phyloP scores from a whole-genome alignment of 306 rosid genomes.

The Prunus armeniaca region DNA sequence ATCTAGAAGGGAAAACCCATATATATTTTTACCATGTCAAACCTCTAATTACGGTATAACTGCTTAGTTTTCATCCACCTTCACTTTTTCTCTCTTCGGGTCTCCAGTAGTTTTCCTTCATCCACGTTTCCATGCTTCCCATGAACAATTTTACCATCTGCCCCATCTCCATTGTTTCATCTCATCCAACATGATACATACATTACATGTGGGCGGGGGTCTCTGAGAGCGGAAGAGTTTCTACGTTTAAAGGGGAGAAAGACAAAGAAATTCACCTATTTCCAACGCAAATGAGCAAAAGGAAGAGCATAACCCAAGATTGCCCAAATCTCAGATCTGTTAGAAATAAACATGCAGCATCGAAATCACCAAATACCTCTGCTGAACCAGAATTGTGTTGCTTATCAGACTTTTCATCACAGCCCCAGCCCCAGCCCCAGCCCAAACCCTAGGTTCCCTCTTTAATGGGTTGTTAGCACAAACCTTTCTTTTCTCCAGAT shows the following conservation, averaged over 20 bases:
- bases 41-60: conserved; percentile 12
- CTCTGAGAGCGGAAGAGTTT: conserved; percentile 2
- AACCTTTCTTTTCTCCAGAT: not conserved
- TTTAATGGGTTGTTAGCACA: not conserved
- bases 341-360: conserved; percentile 5
- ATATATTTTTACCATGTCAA: conserved; percentile 1
- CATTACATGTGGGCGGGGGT: not conserved
- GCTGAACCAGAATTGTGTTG: not conserved
- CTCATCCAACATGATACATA: conserved; percentile 13
- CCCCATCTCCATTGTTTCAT: conserved; percentile 4
- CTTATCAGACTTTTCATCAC: not conserved
- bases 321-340: conserved; percentile 9
- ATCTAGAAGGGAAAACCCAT: not conserved
- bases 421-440: not conserved
- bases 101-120: not conserved
- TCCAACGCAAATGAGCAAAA: conserved; percentile 13
- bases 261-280: conserved; percentile 9
- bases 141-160: not conserved
- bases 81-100: conserved; percentile 1
- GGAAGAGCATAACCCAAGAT: conserved; percentile 18
- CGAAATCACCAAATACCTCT: not conserved
- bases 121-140: not conserved
- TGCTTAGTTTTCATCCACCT: not conserved
- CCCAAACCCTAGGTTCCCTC: not conserved
- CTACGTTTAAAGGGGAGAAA: conserved; percentile 8